phyloP scores from a whole-genome alignment of 768 basidiomycete genomes.

The Asterophora parasitica region DNA sequence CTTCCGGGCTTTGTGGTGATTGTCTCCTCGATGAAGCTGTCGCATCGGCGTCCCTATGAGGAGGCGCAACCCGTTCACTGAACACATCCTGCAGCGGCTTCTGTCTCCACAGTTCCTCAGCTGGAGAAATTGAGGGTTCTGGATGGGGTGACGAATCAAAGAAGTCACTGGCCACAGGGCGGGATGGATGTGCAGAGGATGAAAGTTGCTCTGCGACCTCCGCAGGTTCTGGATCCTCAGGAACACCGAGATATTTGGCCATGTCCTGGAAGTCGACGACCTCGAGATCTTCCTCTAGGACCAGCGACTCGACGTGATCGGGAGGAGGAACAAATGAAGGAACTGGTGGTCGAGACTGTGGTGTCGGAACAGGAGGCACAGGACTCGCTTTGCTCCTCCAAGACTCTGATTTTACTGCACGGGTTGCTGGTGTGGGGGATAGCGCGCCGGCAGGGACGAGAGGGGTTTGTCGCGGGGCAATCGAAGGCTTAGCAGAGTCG shows the following conservation, averaged over 20 bases:
- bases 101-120: slow-evolving; percentile 42
- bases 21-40: neutral
- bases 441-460: slow-evolving; percentile 17
- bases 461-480: slow-evolving; percentile 23
- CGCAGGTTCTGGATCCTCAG: slow-evolving; percentile 20
- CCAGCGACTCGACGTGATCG: slow-evolving; percentile 42
- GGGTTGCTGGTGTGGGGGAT: slow-evolving; percentile 19
- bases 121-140: slow-evolving; percentile 20
- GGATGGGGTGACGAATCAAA: slow-evolving; percentile 44
- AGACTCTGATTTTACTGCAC: slow-evolving; percentile 45
- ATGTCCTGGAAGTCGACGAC: slow-evolving; percentile 80
- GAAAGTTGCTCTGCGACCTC: slow-evolving; percentile 19
- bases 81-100: slow-evolving; percentile 11
- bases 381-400: slow-evolving; percentile 52
- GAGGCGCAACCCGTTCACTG: neutral
- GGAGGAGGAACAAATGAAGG: slow-evolving; percentile 30
- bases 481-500: slow-evolving; percentile 24
- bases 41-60: neutral
- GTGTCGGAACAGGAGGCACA: neutral
- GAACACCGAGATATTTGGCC: slow-evolving; percentile 57
- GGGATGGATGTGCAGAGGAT: slow-evolving; percentile 17
- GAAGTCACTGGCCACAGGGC: slow-evolving; percentile 67
- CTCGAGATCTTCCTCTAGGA: slow-evolving; percentile 60
- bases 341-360: slow-evolving; percentile 14
- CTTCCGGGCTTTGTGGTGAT: neutral